Percentiles rank a stretch among this genome's conserved stretches.
phyloP scores from a whole-genome alignment of 768 basidiomycete species.

The Tylopilus intermedius region DNA sequence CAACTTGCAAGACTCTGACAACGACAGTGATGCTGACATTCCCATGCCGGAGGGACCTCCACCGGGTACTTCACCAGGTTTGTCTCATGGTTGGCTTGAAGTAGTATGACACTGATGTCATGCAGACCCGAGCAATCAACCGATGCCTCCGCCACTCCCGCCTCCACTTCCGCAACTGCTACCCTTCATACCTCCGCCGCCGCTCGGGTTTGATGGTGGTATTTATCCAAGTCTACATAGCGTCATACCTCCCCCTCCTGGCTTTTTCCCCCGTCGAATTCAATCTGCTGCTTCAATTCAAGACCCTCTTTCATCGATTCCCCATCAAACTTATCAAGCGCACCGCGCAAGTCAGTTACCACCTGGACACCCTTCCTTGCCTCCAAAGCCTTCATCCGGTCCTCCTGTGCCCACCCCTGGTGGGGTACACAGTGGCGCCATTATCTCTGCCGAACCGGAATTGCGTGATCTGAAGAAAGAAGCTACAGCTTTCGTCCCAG shows the following conservation, averaged over 20 bases:
- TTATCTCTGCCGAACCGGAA: conserved; percentile 79
- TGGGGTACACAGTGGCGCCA: conserved; percentile 47
- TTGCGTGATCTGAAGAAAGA: conserved; percentile 94
- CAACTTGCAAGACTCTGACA: conserved; percentile 34
- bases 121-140: conserved; percentile 10
- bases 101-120: not conserved
- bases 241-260: conserved; percentile 37
- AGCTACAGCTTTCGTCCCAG: conserved; percentile 86
- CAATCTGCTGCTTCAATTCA: conserved; percentile 55
- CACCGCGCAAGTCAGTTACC: conserved; percentile 46
- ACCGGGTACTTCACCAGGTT: conserved; percentile 31
- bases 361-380: conserved; percentile 40
- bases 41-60: conserved; percentile 85
- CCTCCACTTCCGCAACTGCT: conserved; percentile 20
- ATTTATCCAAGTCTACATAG: conserved; percentile 11
- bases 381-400: conserved; percentile 35
- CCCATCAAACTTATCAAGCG: conserved; percentile 75
- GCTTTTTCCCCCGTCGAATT: conserved; percentile 56
- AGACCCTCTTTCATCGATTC: conserved; percentile 71
- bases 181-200: conserved; percentile 13
- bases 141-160: conserved; percentile 17
- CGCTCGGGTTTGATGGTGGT: conserved; percentile 11
- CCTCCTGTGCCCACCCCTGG: conserved; percentile 33
- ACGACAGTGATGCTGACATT: conserved; percentile 77
- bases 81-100: conserved; percentile 1